Percentiles rank a stretch among this genome's conserved stretches.
Evolutionary conservation across 768 basidiomycete genomes (phyloP).

Genomic region (Cystobasidium ongulense): DNA sequence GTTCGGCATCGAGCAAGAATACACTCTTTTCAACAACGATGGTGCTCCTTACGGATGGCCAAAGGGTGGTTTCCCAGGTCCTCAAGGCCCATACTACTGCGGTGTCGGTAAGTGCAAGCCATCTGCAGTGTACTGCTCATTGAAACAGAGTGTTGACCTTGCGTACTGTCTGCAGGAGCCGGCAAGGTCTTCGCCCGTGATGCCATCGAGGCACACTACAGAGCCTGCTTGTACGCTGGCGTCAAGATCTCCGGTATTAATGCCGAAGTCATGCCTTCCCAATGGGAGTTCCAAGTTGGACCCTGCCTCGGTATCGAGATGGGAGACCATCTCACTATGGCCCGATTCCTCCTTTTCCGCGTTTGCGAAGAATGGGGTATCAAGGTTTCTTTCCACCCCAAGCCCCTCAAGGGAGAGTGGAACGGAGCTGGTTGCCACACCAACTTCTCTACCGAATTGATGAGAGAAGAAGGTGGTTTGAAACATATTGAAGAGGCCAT

Average conservation of each 20-base stretch:
- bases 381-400: slow-evolving; percentile 95
- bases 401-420: slow-evolving; percentile 94
- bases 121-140: neutral
- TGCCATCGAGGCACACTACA: slow-evolving; percentile 97
- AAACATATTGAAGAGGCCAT: slow-evolving; percentile 85
- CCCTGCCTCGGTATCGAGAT: slow-evolving; percentile 95
- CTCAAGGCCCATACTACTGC: slow-evolving; percentile 99
- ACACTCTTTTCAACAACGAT: slow-evolving; percentile 91
- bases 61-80: slow-evolving; percentile 97
- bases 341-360: slow-evolving; percentile 88
- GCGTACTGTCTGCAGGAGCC: slow-evolving; percentile 54
- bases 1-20: slow-evolving; percentile 99
- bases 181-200: slow-evolving; percentile 98
- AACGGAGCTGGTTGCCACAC: slow-evolving; percentile 97
- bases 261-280: slow-evolving; percentile 98
- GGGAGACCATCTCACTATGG: slow-evolving; percentile 99
- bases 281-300: slow-evolving; percentile 99
- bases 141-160: neutral
- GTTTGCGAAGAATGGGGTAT: slow-evolving; percentile 70
- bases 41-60: slow-evolving; percentile 91
- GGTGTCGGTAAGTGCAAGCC: slow-evolving; percentile 68
- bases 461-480: slow-evolving; percentile 85
- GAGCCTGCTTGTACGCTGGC: slow-evolving; percentile 56
- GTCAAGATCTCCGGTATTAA: slow-evolving; percentile 99
- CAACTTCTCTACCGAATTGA: slow-evolving; percentile 88